phyloP scores from a whole-genome alignment of 768 basidiomycete species.

The Dioszegia aurantiaca region DNA sequence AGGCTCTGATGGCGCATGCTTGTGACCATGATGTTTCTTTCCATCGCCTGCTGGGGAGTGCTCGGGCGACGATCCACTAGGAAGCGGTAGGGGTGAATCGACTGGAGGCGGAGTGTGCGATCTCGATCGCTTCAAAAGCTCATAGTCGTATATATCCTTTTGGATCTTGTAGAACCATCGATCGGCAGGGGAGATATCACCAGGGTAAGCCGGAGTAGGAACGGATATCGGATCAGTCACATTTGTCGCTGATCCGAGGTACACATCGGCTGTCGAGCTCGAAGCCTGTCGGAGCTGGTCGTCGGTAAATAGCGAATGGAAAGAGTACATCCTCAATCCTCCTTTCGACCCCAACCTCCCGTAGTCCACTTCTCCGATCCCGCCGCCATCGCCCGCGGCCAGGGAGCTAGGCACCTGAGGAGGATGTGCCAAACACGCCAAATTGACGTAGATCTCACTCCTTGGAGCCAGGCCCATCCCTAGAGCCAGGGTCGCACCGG shows the following conservation, averaged over 20 bases:
- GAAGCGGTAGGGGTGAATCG: no score
- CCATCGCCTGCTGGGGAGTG: no score
- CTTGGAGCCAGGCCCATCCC: constrained; percentile 49
- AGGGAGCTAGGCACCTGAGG: constrained; percentile 22
- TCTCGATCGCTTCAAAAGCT: background rate
- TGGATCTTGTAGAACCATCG: constrained; percentile 42
- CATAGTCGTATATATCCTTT: constrained; percentile 38
- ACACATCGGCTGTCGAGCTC: background rate
- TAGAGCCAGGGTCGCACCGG: constrained; percentile 35
- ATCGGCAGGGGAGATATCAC: constrained; percentile 31
- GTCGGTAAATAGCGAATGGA: background rate
- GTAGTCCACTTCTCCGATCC: background rate
- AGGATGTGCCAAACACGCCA: constrained; percentile 51
- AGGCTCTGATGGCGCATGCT: no score
- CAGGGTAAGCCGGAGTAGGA: background rate
- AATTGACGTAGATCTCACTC: constrained; percentile 45
- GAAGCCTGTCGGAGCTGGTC: no score
- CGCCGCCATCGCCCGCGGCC: no score
- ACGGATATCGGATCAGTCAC: no score
- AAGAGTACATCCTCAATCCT: constrained; percentile 1
- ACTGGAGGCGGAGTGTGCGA: no score
- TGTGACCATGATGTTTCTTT: no score
- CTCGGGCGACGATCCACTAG: no score
- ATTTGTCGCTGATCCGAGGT: background rate
- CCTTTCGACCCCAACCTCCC: background rate